phyloP scores from a whole-genome alignment of 306 rosid genomes.

The Vigna reflexopilosa region DNA sequence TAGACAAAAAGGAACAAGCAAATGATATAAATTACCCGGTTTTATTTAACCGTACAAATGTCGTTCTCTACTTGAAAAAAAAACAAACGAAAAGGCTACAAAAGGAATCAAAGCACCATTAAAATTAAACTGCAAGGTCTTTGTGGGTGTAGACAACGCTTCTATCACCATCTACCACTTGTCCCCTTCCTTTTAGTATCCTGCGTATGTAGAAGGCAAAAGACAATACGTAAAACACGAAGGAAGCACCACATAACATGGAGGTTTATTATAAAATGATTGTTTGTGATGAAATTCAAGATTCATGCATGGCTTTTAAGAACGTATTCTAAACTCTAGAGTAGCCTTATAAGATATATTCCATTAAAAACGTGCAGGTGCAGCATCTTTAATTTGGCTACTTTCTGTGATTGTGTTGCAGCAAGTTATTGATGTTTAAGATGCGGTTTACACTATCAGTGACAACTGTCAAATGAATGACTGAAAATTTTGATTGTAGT shows the following conservation, averaged over 20 bases:
- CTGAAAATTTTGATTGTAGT: conserved; percentile 7
- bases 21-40: neutral
- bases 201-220: conserved; percentile 53
- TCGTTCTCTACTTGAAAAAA: neutral
- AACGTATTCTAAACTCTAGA: neutral
- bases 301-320: neutral
- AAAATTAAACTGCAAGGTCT: conserved; percentile 57
- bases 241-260: neutral
- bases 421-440: conserved; percentile 8
- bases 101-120: conserved; percentile 7
- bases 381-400: neutral
- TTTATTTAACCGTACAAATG: neutral
- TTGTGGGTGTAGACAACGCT: conserved; percentile 69
- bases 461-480: neutral
- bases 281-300: neutral
- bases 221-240: neutral
- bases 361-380: neutral
- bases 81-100: neutral
- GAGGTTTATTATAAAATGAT: neutral
- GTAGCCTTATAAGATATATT: neutral
- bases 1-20: neutral
- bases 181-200: conserved; percentile 93
- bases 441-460: neutral
- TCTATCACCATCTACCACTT: conserved; percentile 85
- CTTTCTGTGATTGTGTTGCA: conserved; percentile 8